These are phyloP conservation scores for Symbiotaphrina buchneri DNA, from an alignment of 495 filamentous ascomycete species.

Conservation along the genomic window DNA sequence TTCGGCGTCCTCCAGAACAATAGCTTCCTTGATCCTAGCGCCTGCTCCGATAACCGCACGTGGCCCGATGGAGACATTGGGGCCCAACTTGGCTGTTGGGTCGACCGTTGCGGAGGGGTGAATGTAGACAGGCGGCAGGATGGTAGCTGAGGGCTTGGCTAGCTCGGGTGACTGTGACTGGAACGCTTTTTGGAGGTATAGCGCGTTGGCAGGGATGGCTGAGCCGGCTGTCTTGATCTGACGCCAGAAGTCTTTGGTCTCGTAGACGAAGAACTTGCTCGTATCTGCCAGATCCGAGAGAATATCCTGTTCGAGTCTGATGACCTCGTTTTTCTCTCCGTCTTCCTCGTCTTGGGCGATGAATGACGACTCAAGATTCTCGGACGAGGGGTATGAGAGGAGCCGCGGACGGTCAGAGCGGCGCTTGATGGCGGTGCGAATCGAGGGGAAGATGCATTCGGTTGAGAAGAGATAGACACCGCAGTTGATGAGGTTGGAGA, in stretches of 20 bases:
- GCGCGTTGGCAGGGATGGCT: constrained; percentile 87
- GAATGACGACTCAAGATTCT: constrained; percentile 71
- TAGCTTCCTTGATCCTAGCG: constrained; percentile 82
- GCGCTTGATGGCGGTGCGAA: constrained; percentile 87
- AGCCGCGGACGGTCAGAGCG: constrained; percentile 80
- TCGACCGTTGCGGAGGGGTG: constrained; percentile 88
- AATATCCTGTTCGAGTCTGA: constrained; percentile 94
- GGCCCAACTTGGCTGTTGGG: constrained; percentile 86
- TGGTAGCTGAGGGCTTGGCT: constrained; percentile 62
- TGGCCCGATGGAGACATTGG: constrained; percentile 89
- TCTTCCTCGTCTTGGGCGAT: constrained; percentile 49
- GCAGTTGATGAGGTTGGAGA: constrained; percentile 98
- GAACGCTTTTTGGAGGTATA: constrained; percentile 90
- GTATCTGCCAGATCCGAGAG: constrained; percentile 89
- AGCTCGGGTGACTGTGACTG: constrained; percentile 70
- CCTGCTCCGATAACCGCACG: constrained; percentile 68
- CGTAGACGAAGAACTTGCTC: constrained; percentile 95
- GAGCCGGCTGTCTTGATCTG: constrained; percentile 99
- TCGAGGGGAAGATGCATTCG: constrained; percentile 89
- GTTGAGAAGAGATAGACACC: constrained; percentile 95
- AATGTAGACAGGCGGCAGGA: constrained; percentile 88
- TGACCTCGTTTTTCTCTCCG: constrained; percentile 58
- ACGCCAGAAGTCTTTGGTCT: constrained; percentile 99
- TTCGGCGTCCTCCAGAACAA: constrained; percentile 86
- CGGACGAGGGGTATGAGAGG: constrained; percentile 81